A percentile compares a stretch with the other conserved stretches of the same genome.
These are phyloP conservation scores for Ogataea dorogensis DNA, from an alignment of 805 yeast genomes.

Conservation along the genomic window DNA sequence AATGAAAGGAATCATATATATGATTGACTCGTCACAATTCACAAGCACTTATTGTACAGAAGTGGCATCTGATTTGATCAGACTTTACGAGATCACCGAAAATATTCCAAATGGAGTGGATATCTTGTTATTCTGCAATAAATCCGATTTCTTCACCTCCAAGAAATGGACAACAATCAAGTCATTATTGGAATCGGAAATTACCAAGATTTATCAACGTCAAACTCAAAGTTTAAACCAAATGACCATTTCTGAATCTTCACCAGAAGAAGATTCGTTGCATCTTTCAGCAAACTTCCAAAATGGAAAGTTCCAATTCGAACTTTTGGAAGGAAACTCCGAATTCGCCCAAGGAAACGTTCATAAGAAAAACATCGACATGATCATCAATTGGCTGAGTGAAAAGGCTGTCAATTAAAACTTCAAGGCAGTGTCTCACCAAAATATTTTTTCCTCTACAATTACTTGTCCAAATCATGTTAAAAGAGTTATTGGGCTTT, in stretches of 20 bases:
- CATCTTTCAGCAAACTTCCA: slow-evolving; percentile 45
- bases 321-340: slow-evolving; percentile 67
- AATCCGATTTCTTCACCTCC: slow-evolving; percentile 80
- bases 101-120: slow-evolving; percentile 65
- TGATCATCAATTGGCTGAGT: slow-evolving; percentile 79
- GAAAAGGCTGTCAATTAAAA: slow-evolving; percentile 61
- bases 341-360: slow-evolving; percentile 75
- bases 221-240: slow-evolving; percentile 44
- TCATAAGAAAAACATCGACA: slow-evolving; percentile 46
- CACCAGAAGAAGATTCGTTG: slow-evolving; percentile 28
- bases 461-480: slow-evolving; percentile 10
- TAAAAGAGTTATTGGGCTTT: slow-evolving; percentile 13
- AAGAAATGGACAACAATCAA: slow-evolving; percentile 65
- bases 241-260: slow-evolving; percentile 40
- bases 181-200: slow-evolving; percentile 59
- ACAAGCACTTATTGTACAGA: slow-evolving; percentile 46
- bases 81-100: slow-evolving; percentile 63
- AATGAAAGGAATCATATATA: slow-evolving; percentile 66
- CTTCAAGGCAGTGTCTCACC: slow-evolving; percentile 3
- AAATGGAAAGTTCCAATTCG: slow-evolving; percentile 56
- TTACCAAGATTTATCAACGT: slow-evolving; percentile 52
- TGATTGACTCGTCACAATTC: slow-evolving; percentile 71
- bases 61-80: slow-evolving; percentile 58
- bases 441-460: not conserved
- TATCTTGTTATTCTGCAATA: slow-evolving; percentile 77